Evolutionary conservation across 2,329 filamentous ascomycete species (phyloP), one percentile per base, ranked within the genome.

Genomic region (Emmonsiellopsis sp.): DNA sequence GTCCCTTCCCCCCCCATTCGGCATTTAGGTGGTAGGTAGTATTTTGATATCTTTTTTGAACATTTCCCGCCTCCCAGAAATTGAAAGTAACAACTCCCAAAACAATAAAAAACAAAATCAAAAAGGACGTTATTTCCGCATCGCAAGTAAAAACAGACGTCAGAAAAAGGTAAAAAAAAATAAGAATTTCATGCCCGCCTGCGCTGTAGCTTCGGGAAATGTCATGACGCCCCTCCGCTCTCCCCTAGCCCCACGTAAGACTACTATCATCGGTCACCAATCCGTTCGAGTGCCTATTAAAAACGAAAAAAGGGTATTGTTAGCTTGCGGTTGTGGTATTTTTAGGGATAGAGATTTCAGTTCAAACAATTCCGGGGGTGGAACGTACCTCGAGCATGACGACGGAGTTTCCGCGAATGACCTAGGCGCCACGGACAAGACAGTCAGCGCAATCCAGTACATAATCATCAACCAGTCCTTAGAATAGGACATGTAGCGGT

Each of bases 331-430:
- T 38, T 38, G 20, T 26, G 20, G 5, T 38, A 38, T 38, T 38
- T n/a, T 38, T 38, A 38, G 35, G 9, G 35, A 3, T 3, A 7
- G 35, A 38, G 9, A 38, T 38, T 31, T 32, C 10, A 3, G 16
- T 31, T 8, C 7, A 1, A 35, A 31, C 26, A 15, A 13, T 5
- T 15, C 45, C 11, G 35, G 5, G 30, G 26, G 47, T 31, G n/a
- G 20, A 46, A 63, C 62, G 47, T 53, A 71, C 89, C 74, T 98
- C 94, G 53, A 98, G 82, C 92, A 98, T 96, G 53, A 98, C 91
- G 30, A 98, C 91, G 1, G 92, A 95, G 75, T 98, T 98, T 59
- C 93, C 93, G 63, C 94, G 88, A 65, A 98, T 96, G 60, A 96
- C 87, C 86, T 90, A 57, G 31, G 31, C 31, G 5, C n/a, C 26